A percentile compares a stretch with the other conserved stretches of the same genome.
phyloP scores from a whole-genome alignment of 1,139 yeast species.

The Pneumocystis sp. region DNA sequence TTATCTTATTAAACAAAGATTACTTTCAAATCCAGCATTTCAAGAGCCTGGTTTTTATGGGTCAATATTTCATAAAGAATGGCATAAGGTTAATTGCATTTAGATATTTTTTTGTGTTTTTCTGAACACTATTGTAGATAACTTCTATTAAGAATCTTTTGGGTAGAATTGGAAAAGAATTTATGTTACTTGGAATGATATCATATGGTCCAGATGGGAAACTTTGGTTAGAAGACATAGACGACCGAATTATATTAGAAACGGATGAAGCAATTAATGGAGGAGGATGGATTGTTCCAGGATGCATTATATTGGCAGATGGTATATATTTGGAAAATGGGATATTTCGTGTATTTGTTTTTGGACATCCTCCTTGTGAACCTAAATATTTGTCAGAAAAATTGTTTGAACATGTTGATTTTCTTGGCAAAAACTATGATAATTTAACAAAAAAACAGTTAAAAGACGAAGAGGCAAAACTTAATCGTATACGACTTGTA shows the following conservation, averaged over 20 bases:
- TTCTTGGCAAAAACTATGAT: constrained; percentile 51
- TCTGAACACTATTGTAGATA: constrained; percentile 37
- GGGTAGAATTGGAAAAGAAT: constrained; percentile 68
- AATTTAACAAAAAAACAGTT: constrained; percentile 42
- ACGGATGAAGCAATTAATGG: constrained; percentile 45
- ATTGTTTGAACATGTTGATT: constrained; percentile 65
- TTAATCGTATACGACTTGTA: constrained; percentile 42
- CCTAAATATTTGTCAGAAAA: constrained; percentile 49
- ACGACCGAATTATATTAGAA: constrained; percentile 63
- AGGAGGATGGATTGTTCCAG: constrained; percentile 61
- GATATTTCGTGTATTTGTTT: constrained; percentile 56
- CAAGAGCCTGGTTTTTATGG: constrained; percentile 34
- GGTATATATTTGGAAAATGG: constrained; percentile 64
- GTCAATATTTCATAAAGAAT: constrained; percentile 18
- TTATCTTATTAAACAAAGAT: constrained; percentile 48
- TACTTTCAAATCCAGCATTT: constrained; percentile 62
- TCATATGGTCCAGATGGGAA: constrained; percentile 50
- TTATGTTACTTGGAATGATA: constrained; percentile 64
- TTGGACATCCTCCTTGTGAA: constrained; percentile 86
- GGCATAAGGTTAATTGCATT: constrained; percentile 9
- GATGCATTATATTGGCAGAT: constrained; percentile 67
- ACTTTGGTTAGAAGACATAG: constrained; percentile 64
- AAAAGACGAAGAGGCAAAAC: constrained; percentile 40
- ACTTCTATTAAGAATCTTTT: constrained; percentile 68
- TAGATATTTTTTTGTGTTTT: constrained; percentile 6